Evolutionary conservation across 2,329 filamentous ascomycete genomes (phyloP).

Genomic region (Pseudovirgaria hyperparasitica): DNA sequence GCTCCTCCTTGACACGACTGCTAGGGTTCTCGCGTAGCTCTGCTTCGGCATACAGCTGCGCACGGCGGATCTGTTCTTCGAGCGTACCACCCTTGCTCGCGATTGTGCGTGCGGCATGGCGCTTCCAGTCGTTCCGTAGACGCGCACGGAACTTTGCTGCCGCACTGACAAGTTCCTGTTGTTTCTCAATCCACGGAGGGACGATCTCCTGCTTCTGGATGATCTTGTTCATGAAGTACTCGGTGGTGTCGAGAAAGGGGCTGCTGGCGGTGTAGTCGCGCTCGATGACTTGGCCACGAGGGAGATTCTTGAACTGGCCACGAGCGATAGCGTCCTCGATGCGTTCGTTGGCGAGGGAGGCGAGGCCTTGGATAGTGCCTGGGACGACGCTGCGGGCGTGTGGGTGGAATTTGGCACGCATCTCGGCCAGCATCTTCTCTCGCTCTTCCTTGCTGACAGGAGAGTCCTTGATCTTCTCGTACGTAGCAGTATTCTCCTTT

Average conservation of each 20-base stretch:
- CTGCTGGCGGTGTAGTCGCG: conserved; percentile 72
- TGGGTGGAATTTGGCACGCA: conserved; percentile 70
- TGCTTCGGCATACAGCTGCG: conserved; percentile 61
- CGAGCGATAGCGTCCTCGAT: conserved; percentile 91
- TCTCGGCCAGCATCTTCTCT: conserved; percentile 56
- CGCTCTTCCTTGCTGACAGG: conserved; percentile 57
- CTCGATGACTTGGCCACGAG: conserved; percentile 65
- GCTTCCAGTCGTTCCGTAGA: conserved; percentile 71
- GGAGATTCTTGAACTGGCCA: conserved; percentile 79
- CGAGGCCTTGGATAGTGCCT: conserved; percentile 63
- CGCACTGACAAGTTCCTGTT: conserved; percentile 70
- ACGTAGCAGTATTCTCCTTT: conserved; percentile 44
- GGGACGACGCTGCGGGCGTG: conserved; percentile 63
- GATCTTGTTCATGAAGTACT: conserved; percentile 98
- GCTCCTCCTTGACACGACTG: conserved; percentile 29
- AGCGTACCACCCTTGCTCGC: conserved; percentile 64
- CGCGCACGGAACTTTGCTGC: conserved; percentile 57
- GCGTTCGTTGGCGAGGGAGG: conserved; percentile 74
- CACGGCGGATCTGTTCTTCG: conserved; percentile 57
- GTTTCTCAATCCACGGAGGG: conserved; percentile 97
- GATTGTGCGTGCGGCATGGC: conserved; percentile 69
- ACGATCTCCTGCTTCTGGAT: conserved; percentile 93
- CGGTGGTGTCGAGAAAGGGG: conserved; percentile 89
- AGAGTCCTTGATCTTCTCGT: conserved; percentile 39
- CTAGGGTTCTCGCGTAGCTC: conserved; percentile 54